Percentiles rank a stretch among this genome's conserved stretches.
Conservation (phyloP, 2,329 filamentous ascomycete genomes). For the Monosporascus sp. region DNA sequence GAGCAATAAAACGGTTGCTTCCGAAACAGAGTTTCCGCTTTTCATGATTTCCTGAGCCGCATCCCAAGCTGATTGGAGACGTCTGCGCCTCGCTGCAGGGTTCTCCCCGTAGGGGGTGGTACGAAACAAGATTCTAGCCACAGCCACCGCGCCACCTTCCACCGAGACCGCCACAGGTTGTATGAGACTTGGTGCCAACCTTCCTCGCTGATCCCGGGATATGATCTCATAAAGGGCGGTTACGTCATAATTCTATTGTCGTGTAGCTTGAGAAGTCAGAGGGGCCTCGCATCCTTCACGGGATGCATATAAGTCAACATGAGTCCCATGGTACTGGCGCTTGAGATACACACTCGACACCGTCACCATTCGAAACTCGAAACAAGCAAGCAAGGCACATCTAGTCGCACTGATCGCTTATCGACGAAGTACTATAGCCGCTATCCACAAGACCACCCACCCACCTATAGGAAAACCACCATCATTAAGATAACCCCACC, state of each 20-base stretch:
- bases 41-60: background rate
- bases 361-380: too few relatives aligned
- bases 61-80: background rate
- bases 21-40: background rate
- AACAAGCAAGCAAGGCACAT: too few relatives aligned
- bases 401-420: too few relatives aligned
- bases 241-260: background rate
- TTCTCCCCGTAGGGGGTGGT: background rate
- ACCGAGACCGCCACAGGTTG: constrained; percentile 13
- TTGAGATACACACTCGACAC: too few relatives aligned
- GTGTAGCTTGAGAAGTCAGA: background rate
- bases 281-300: background rate
- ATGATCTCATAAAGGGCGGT: background rate
- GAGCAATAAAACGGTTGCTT: background rate
- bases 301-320: background rate
- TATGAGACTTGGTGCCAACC: constrained; percentile 1
- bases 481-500: background rate
- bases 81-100: too few relatives aligned
- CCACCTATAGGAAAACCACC: too few relatives aligned
- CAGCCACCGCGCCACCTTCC: constrained; percentile 8
- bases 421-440: too few relatives aligned
- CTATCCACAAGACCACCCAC: too few relatives aligned
- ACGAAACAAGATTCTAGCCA: constrained; percentile 25
- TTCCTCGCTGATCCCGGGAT: background rate
- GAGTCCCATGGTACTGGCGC: too few relatives aligned